Percentiles rank a stretch among this genome's conserved stretches.
Evolutionary conservation across 2,329 filamentous ascomycete genomes (phyloP).

Genomic region (Remersonia thermophila): DNA sequence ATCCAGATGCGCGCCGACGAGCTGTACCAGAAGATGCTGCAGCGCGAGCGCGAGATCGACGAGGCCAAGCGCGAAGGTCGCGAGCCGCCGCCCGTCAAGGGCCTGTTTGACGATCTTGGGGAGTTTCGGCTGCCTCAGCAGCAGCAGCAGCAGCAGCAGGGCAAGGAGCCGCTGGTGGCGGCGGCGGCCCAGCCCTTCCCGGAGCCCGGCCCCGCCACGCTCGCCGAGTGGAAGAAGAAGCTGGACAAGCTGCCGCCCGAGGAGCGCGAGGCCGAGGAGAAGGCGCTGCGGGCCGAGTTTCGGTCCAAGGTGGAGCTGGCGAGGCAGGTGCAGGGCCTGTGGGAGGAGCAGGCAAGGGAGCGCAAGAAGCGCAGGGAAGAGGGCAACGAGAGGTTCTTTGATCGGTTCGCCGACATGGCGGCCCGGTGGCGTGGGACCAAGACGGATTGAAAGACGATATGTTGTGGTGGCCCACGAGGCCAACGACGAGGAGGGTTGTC

Average conservation of each 20-base stretch:
- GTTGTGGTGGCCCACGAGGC: too few species aligned
- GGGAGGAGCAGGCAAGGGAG: constrained; percentile 42
- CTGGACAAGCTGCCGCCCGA: constrained; percentile 45
- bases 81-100: constrained; percentile 47
- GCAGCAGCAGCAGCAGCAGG: constrained; percentile 1
- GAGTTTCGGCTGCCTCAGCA: constrained; percentile 1
- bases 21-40: constrained; percentile 76
- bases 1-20: constrained; percentile 94
- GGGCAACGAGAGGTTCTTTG: constrained; percentile 35
- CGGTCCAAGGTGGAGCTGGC: constrained; percentile 49
- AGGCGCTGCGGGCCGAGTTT: constrained; percentile 50
- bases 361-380: constrained; percentile 44
- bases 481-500: neutral
- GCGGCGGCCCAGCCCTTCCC: constrained; percentile 23
- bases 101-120: constrained; percentile 33
- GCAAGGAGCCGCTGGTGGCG: constrained; percentile 1
- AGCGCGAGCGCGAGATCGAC: constrained; percentile 65
- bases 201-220: constrained; percentile 12
- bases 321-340: constrained; percentile 39
- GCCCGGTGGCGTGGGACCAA: constrained; percentile 6
- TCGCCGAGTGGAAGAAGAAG: constrained; percentile 34
- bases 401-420: constrained; percentile 22
- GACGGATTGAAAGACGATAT: constrained; percentile 3
- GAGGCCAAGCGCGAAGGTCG: constrained; percentile 51
- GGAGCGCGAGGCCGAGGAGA: constrained; percentile 50